A percentile compares a stretch with the other conserved stretches of the same genome.
These are phyloP conservation scores for Aspergillus indologenus DNA, from an alignment of 495 filamentous ascomycete genomes.

Conservation along the genomic window DNA sequence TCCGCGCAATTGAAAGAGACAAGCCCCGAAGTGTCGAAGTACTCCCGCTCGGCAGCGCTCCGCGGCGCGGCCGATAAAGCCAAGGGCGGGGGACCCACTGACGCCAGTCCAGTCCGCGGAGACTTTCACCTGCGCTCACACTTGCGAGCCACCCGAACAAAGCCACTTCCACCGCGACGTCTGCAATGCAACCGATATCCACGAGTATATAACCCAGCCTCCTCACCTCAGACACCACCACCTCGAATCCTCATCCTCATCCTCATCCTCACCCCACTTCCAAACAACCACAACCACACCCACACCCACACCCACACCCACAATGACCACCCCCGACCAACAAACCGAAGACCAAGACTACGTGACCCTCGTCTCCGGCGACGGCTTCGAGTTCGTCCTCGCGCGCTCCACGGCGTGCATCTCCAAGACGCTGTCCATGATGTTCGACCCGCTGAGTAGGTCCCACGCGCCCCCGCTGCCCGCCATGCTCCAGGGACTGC, in stretches of 20 bases:
- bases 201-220: too few species aligned
- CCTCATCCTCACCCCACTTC: too few species aligned
- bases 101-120: neutral
- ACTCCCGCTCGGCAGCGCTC: neutral
- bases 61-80: neutral
- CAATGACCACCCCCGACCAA: neutral
- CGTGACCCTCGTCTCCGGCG: slow-evolving; percentile 81
- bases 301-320: too few species aligned
- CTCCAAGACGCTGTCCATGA: slow-evolving; percentile 74
- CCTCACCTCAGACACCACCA: too few species aligned
- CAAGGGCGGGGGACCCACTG: neutral
- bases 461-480: neutral
- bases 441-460: slow-evolving; percentile 78
- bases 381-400: slow-evolving; percentile 86
- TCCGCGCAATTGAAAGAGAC: neutral
- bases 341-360: slow-evolving; percentile 38
- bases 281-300: too few species aligned
- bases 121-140: neutral
- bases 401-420: slow-evolving; percentile 71
- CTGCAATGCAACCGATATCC: too few species aligned
- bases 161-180: too few species aligned
- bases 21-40: neutral
- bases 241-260: too few species aligned
- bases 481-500: too few species aligned
- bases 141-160: neutral